A percentile compares a stretch with the other conserved stretches of the same genome.
phyloP scores from a whole-genome alignment of 1,284 basidiomycete species.

The Fomitopsis pinicola region DNA sequence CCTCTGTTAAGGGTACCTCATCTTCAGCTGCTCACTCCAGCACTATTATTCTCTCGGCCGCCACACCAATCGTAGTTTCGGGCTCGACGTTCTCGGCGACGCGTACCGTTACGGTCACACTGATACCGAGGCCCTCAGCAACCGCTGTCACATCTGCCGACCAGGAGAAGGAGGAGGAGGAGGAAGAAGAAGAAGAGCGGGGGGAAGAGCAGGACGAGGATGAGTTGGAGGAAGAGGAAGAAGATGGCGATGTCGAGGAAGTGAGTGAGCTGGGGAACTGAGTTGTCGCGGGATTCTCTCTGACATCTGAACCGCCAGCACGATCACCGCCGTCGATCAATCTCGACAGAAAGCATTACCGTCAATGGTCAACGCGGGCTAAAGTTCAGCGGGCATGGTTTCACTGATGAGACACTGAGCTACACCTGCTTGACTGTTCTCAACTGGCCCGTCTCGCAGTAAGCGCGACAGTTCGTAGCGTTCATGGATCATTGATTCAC shows the following conservation, averaged over 20 bases:
- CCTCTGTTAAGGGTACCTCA: neutral
- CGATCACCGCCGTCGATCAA: neutral
- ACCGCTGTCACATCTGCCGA: constrained; percentile 5
- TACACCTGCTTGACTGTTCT: constrained; percentile 51
- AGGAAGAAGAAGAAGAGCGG: neutral
- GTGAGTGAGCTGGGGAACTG: neutral
- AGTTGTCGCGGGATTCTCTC: neutral
- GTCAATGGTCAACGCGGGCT: constrained; percentile 25
- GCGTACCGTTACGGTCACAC: constrained; percentile 10
- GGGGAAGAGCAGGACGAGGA: neutral
- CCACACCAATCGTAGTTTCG: neutral
- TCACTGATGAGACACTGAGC: constrained; percentile 35
- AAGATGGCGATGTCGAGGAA: neutral
- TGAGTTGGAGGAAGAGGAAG: neutral
- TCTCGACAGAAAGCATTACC: neutral
- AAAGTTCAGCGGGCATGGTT: constrained; percentile 31
- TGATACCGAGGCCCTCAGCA: constrained; percentile 3
- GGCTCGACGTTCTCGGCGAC: neutral
- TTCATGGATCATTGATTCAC: neutral
- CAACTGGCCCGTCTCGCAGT: constrained; percentile 66
- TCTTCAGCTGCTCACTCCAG: neutral
- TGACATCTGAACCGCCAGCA: neutral
- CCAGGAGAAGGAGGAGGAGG: neutral
- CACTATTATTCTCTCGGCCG: neutral
- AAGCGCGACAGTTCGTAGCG: constrained; percentile 22